Base-by-base conservation (phyloP, 176 grass and related monocot genomes). In the Avena atlantica region DNA sequence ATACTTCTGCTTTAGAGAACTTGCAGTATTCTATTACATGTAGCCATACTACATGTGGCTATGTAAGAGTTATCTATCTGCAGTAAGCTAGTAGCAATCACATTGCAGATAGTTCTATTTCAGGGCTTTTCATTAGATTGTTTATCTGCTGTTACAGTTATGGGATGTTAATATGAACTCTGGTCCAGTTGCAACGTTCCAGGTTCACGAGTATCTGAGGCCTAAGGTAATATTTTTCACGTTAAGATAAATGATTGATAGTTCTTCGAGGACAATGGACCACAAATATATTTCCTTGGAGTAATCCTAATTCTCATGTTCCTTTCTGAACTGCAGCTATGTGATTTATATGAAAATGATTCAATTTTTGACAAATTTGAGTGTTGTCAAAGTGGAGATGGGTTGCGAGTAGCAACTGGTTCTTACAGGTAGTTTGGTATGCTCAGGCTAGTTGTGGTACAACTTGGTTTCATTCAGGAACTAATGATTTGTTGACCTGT, bases 341-440 rank as follows among this genome's bases (percentile, higher is more conserved):
- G 96, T 78, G 96, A 98, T 92, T 94, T 98, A 86, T 98, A 98
- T 87, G 96, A 98, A 88, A 98, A 94, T 87, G 96, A 98, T 63
- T 96, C 92, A 45, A 98, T 98, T 86, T 98, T 98, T 5, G 96
- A 98, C 87, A 98, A 98, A 86, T 98, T 98, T 78, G 96, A 98
- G 77, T 98, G 93, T 56, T 96, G 92, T 89, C 85, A 95, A 92
- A 96, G 96, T 70, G 96, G 93, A 62, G 93, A 98, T 88, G 96
- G 96, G 52, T 88, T 88, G 76, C 89, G 73, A 71, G 93, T 96
- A 56, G 96, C 93, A 76, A 96, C 93, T 89, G 96, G 96, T 88
- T 96, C 96, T 81, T 98, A 98, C 90, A 98, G 92, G 96, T 98
- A 89, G 20, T 42, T 64, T 77, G 69, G 42, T 80, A 31, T 76